phyloP scores from a whole-genome alignment of 1,139 yeast genomes.

The Yamadazyma epiphylla region DNA sequence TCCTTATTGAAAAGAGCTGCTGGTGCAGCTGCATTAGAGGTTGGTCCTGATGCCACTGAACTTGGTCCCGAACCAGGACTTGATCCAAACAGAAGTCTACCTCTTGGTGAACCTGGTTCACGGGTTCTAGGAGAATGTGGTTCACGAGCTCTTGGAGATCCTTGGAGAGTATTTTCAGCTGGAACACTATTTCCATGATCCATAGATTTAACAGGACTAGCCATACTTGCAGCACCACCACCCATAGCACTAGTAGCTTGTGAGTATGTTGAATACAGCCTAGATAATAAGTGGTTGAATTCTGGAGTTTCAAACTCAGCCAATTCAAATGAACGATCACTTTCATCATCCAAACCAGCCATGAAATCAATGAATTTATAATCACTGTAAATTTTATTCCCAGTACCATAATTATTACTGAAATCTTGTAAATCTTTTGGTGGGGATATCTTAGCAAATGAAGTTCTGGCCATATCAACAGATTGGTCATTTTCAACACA shows the following conservation, averaged over 20 bases:
- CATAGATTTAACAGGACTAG: background rate
- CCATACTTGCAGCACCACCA: background rate
- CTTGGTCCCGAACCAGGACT: background rate
- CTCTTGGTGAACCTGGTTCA: no score
- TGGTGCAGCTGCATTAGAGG: conserved; percentile 1
- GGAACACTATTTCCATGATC: background rate
- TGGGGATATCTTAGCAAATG: conserved; percentile 68
- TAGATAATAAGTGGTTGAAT: conserved; percentile 27
- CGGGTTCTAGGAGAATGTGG: background rate
- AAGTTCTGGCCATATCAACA: conserved; percentile 65
- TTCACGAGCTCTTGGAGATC: background rate
- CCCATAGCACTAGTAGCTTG: conserved; percentile 9
- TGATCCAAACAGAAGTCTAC: background rate
- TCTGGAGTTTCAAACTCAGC: conserved; percentile 38
- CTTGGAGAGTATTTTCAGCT: background rate
- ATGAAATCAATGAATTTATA: conserved; percentile 43
- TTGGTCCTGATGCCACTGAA: conserved; percentile 3
- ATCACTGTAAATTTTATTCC: conserved; percentile 56
- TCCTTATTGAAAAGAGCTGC: background rate
- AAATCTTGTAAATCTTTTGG: conserved; percentile 56
- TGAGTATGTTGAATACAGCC: conserved; percentile 30
- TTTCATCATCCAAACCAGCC: conserved; percentile 32
- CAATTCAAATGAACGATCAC: conserved; percentile 17
- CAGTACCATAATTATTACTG: conserved; percentile 59
- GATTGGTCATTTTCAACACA: conserved; percentile 78